Conservation (phyloP, 139 green algal genomes). For the Volvox africanus region DNA sequence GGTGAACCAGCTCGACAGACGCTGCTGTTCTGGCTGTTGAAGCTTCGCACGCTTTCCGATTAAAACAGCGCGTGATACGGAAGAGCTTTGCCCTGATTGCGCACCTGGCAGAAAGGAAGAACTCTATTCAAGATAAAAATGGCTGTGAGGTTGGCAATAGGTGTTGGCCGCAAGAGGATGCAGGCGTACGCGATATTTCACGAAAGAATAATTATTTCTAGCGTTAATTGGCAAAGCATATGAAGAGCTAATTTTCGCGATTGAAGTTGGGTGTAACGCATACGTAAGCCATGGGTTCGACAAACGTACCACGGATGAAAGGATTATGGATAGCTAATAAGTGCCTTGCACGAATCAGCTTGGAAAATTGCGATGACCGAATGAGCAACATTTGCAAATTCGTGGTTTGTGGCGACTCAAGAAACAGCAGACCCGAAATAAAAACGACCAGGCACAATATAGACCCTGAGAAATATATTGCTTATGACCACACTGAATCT, state of each 20-base stretch:
- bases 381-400: background rate
- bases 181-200: background rate
- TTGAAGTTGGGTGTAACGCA: background rate
- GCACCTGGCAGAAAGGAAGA: background rate
- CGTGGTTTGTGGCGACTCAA: too few relatives aligned
- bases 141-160: background rate
- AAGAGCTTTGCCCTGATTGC: background rate
- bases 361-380: background rate
- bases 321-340: background rate
- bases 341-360: background rate
- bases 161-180: background rate
- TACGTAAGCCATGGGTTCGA: background rate
- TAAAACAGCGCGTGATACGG: background rate
- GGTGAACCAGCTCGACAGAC: background rate
- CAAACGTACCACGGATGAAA: background rate
- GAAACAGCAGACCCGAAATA: too few relatives aligned
- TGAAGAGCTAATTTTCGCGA: background rate
- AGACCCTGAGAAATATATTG: too few relatives aligned
- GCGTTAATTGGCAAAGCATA: background rate
- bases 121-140: background rate
- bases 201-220: background rate
- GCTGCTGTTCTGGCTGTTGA: constrained; percentile 7
- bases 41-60: background rate
- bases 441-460: too few relatives aligned
- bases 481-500: too few relatives aligned